A percentile compares a stretch with the other conserved stretches of the same genome.
Evolutionary conservation across 208 protist species (phyloP).

Genomic region (Zelonia costaricensis): DNA sequence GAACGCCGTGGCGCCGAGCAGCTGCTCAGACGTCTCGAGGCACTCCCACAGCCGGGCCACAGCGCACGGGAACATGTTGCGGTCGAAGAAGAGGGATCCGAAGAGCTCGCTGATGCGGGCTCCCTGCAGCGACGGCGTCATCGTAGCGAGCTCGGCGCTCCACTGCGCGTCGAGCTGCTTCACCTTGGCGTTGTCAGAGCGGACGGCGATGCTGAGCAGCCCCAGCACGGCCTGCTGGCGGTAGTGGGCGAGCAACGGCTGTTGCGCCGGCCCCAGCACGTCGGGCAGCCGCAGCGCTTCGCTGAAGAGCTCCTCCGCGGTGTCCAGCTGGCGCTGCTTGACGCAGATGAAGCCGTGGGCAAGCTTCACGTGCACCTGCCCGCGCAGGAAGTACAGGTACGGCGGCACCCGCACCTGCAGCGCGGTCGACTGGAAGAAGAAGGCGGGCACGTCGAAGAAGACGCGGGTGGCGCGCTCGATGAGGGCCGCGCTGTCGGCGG

Average conservation of each 20-base stretch:
- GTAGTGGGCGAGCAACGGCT: constrained; percentile 24
- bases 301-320: constrained; percentile 25
- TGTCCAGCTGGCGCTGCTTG: constrained; percentile 18
- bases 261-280: constrained; percentile 19
- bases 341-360: constrained; percentile 23
- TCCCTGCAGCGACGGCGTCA: constrained; percentile 31
- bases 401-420: constrained; percentile 12
- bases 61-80: constrained; percentile 32
- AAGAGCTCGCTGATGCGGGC: constrained; percentile 45
- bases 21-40: constrained; percentile 36
- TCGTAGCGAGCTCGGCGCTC: constrained; percentile 27
- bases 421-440: constrained; percentile 9
- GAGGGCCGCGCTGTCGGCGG: constrained; percentile 13
- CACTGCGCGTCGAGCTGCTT: constrained; percentile 33
- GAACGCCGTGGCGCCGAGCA: constrained; percentile 36
- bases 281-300: constrained; percentile 32
- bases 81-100: constrained; percentile 43
- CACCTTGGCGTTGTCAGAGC: constrained; percentile 25
- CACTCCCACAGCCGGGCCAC: constrained; percentile 47
- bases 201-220: constrained; percentile 39
- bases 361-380: constrained; percentile 20
- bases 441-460: constrained; percentile 30
- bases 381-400: constrained; percentile 21
- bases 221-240: constrained; percentile 37
- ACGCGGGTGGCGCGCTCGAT: constrained; percentile 25